These are phyloP conservation scores for Babesia caballi DNA, from an alignment of 169 alveolate species.

Conservation along the genomic window DNA sequence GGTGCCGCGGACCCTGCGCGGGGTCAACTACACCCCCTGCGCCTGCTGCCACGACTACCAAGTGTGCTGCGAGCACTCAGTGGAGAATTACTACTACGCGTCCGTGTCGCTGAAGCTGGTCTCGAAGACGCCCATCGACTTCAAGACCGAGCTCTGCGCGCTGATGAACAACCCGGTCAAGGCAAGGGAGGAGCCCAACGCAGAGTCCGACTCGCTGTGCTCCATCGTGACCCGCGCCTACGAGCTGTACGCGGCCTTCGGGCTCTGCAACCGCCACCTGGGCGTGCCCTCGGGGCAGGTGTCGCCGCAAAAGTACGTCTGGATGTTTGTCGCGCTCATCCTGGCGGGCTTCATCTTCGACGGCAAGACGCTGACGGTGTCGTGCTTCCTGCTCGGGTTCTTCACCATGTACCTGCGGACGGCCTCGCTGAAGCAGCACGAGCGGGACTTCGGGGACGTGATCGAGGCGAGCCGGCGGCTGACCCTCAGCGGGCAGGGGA, in stretches of 20 bases:
- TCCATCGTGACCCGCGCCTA: conserved; percentile 6
- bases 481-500: conserved; percentile 23
- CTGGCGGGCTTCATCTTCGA: conserved; percentile 16
- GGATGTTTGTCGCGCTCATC: background rate
- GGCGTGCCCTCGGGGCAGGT: background rate
- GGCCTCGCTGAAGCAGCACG: conserved; percentile 27
- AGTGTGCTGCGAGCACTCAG: conserved; percentile 59
- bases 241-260: background rate
- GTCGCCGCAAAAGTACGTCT: background rate
- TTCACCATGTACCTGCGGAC: conserved; percentile 1
- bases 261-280: background rate
- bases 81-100: conserved; percentile 34
- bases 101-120: conserved; percentile 35
- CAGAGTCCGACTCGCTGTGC: conserved; percentile 5
- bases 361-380: conserved; percentile 4
- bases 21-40: conserved; percentile 23
- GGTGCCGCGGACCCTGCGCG: conserved; percentile 20
- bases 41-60: conserved; percentile 55
- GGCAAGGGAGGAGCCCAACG: background rate
- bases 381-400: conserved; percentile 18
- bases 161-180: background rate
- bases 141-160: conserved; percentile 12
- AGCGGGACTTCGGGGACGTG: conserved; percentile 37
- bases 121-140: conserved; percentile 8
- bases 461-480: background rate